Evolutionary conservation across 495 filamentous ascomycete species (phyloP).

Genomic region (Coniosporium apollinis): DNA sequence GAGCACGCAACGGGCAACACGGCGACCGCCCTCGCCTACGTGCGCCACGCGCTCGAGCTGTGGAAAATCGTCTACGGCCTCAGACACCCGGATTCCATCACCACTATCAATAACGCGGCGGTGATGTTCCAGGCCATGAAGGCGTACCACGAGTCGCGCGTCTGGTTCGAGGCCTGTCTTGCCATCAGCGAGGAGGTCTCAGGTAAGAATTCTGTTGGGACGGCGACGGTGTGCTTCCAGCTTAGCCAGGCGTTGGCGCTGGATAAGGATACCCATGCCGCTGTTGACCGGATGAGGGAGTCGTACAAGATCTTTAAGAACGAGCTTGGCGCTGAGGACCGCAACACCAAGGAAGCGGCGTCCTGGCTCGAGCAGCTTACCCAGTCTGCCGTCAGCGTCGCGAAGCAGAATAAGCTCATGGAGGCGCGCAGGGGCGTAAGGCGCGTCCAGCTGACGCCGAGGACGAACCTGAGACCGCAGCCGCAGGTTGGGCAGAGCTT

Average conservation of each 20-base stretch:
- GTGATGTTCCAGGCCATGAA: slow-evolving; percentile 95
- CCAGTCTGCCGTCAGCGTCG: slow-evolving; percentile 80
- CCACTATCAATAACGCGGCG: slow-evolving; percentile 95
- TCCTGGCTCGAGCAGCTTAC: slow-evolving; percentile 89
- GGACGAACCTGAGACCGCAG: slow-evolving; percentile 36
- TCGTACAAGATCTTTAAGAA: slow-evolving; percentile 86
- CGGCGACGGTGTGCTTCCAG: slow-evolving; percentile 94
- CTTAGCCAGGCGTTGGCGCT: slow-evolving; percentile 85
- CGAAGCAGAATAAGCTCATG: slow-evolving; percentile 73
- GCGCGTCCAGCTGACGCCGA: slow-evolving; percentile 37
- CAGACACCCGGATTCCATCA: slow-evolving; percentile 93
- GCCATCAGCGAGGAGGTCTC: slow-evolving; percentile 73
- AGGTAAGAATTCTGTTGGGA: slow-evolving; percentile 73
- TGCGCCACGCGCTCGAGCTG: slow-evolving; percentile 82
- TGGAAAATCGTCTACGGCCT: slow-evolving; percentile 95
- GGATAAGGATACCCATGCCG: slow-evolving; percentile 78
- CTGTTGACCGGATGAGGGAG: slow-evolving; percentile 83
- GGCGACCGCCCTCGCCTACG: slow-evolving; percentile 61
- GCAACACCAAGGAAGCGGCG: slow-evolving; percentile 62
- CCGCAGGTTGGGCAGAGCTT: slow-evolving; percentile 30
- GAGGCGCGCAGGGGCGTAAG: slow-evolving; percentile 48
- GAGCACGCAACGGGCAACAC: slow-evolving; percentile 85
- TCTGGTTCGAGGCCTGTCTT: slow-evolving; percentile 93
- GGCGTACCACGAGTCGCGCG: slow-evolving; percentile 75
- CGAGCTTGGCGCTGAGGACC: slow-evolving; percentile 70